Conservation (phyloP, 2,329 filamentous ascomycete species). For the Xylariales sp. region DNA sequence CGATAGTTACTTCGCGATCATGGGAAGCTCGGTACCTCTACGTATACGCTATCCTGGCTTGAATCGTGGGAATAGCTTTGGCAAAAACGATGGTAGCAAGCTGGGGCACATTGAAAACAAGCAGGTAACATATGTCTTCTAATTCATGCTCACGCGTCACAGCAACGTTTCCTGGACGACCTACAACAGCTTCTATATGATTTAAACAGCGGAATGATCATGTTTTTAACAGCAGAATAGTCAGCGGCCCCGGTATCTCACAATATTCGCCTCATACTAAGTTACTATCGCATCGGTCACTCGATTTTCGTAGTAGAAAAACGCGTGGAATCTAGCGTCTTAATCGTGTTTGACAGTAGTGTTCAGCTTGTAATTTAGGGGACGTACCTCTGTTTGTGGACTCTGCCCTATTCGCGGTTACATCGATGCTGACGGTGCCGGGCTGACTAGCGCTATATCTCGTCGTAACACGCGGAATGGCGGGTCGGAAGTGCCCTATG, state of each 20-base stretch:
- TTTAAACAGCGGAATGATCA: background rate
- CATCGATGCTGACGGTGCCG: background rate
- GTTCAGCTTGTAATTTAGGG: background rate
- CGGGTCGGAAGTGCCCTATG: too few relatives aligned
- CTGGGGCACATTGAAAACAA: background rate
- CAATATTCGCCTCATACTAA: background rate
- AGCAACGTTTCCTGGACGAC: background rate
- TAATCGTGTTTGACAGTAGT: background rate
- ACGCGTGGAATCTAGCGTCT: background rate
- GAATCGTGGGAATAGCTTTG: background rate
- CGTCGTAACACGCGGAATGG: background rate
- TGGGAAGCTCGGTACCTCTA: slow-evolving; percentile 23
- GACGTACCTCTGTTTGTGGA: background rate
- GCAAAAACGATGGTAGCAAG: slow-evolving; percentile 6
- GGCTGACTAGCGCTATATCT: background rate
- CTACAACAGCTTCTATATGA: slow-evolving; percentile 7
- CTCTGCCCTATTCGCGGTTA: background rate
- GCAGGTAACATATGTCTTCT: background rate
- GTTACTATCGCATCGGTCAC: background rate
- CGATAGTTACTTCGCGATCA: slow-evolving; percentile 5
- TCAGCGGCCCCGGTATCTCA: background rate
- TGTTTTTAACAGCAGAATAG: background rate
- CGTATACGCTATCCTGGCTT: slow-evolving; percentile 10
- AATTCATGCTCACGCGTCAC: background rate
- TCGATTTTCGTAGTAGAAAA: background rate